These are phyloP conservation scores for Saxophila tyrrhenica DNA, from an alignment of 495 filamentous ascomycete genomes.

Conservation along the genomic window DNA sequence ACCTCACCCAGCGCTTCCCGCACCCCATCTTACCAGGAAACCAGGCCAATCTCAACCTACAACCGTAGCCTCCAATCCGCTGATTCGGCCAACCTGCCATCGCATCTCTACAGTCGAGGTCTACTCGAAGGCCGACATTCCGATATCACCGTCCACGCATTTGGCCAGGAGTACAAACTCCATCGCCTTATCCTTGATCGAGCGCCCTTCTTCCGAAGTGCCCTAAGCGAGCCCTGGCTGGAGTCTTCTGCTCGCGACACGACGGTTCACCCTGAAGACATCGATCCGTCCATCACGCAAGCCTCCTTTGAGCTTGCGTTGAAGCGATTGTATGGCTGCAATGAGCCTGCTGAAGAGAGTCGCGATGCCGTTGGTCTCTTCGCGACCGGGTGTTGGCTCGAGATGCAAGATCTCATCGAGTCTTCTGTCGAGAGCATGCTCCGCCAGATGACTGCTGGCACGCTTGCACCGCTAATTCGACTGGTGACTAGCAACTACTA, in stretches of 20 bases:
- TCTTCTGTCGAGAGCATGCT: constrained; percentile 42
- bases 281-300: constrained; percentile 46
- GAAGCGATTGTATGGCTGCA: constrained; percentile 45
- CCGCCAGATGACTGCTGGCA: constrained; percentile 40
- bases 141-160: constrained; percentile 44
- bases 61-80: constrained; percentile 21
- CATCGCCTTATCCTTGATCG: constrained; percentile 48
- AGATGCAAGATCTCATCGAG: constrained; percentile 49
- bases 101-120: constrained; percentile 47
- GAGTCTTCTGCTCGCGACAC: constrained; percentile 45
- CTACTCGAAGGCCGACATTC: constrained; percentile 45
- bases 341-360: constrained; percentile 39
- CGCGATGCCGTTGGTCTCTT: constrained; percentile 45
- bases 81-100: constrained; percentile 38
- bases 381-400: constrained; percentile 48
- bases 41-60: constrained; percentile 8
- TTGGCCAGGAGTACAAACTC: constrained; percentile 41
- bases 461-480: constrained; percentile 36
- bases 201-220: constrained; percentile 46
- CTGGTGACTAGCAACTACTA: constrained; percentile 52
- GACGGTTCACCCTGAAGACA: constrained; percentile 44
- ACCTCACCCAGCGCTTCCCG: constrained; percentile 20
- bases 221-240: constrained; percentile 47
- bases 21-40: constrained; percentile 23
- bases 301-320: constrained; percentile 46